A percentile compares a stretch with the other conserved stretches of the same genome.
phyloP scores from a whole-genome alignment of 108 stramenopile genomes.

The Schizochytrium sp. region DNA sequence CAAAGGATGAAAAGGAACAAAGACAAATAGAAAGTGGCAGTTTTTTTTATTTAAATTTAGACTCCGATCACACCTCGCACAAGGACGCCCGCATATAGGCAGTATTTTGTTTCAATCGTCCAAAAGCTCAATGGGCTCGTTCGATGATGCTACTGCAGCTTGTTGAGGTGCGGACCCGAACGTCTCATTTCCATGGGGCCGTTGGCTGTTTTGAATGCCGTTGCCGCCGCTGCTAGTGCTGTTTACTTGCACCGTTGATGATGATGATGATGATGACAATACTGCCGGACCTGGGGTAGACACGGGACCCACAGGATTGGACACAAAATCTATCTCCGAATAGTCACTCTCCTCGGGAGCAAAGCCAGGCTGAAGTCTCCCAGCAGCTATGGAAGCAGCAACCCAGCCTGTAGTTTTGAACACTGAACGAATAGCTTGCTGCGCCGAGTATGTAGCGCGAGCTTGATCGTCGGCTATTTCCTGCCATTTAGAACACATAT shows the following conservation, averaged over 20 bases:
- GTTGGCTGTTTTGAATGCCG: too few species aligned
- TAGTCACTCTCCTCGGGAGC: not conserved
- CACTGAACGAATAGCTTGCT: not conserved
- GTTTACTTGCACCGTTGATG: too few species aligned
- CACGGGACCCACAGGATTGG: not conserved
- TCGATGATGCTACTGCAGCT: not conserved
- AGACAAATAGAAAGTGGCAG: too few species aligned
- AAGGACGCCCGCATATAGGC: too few species aligned
- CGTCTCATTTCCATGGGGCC: too few species aligned
- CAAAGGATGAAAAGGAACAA: too few species aligned
- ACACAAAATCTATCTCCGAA: not conserved
- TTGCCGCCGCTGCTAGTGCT: too few species aligned
- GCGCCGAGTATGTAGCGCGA: not conserved
- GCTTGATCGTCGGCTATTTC: not conserved
- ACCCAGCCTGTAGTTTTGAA: not conserved
- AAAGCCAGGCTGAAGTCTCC: not conserved
- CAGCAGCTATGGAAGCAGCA: not conserved
- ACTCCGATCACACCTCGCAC: too few species aligned
- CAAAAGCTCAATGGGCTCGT: not conserved
- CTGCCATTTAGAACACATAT: not conserved
- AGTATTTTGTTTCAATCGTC: not conserved
- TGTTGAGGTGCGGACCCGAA: too few species aligned
- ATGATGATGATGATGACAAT: too few species aligned
- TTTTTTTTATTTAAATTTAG: too few species aligned
- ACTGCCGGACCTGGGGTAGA: too few species aligned